Conservation (phyloP, 805 yeast species). For the Barnettozyma salicaria region DNA sequence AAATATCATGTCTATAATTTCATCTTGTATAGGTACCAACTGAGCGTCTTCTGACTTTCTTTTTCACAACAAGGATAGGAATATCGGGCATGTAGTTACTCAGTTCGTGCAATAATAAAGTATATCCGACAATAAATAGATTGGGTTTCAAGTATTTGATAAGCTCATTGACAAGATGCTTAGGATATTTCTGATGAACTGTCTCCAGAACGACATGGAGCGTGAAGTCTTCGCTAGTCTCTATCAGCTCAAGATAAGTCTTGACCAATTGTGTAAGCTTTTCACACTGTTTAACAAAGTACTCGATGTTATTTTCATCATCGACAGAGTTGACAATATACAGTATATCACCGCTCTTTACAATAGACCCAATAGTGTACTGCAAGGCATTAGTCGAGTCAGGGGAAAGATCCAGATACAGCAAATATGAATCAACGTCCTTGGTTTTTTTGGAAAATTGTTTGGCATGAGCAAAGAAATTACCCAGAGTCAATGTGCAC, state of each 20-base stretch:
- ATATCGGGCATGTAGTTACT: conserved; percentile 20
- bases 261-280: conserved; percentile 10
- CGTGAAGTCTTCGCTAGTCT: conserved; percentile 15
- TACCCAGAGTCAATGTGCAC: conserved; percentile 65
- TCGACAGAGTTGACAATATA: conserved; percentile 56
- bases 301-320: conserved; percentile 31
- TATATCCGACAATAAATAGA: conserved; percentile 18
- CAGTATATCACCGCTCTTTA: conserved; percentile 76
- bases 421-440: conserved; percentile 53
- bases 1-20: too few relatives aligned
- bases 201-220: conserved; percentile 29
- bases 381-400: conserved; percentile 81
- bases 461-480: conserved; percentile 35
- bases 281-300: conserved; percentile 14
- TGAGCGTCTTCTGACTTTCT: conserved; percentile 12
- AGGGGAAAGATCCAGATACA: conserved; percentile 77
- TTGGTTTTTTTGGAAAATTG: conserved; percentile 12
- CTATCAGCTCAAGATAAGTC: conserved; percentile 14
- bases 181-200: conserved; percentile 34
- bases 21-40: neutral
- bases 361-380: conserved; percentile 81
- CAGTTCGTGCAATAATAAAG: conserved; percentile 12
- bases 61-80: conserved; percentile 23
- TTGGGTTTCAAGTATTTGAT: conserved; percentile 31
- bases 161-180: conserved; percentile 33